phyloP scores from a whole-genome alignment of 257 asterid species.

The Hygrophila difformis region DNA sequence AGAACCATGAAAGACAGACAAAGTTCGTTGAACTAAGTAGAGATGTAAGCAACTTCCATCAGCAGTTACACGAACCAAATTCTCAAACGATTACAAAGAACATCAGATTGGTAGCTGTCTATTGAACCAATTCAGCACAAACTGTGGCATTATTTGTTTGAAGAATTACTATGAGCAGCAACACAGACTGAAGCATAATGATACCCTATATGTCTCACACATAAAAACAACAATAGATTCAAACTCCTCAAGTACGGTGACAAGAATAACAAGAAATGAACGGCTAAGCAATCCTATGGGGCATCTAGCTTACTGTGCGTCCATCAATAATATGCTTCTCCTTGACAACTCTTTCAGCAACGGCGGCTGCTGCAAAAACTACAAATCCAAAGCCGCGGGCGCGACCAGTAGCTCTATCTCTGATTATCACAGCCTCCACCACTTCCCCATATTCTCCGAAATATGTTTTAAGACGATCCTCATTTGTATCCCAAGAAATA shows the following conservation, averaged over 20 bases:
- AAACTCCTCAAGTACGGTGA: not conserved
- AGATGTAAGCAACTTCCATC: no score
- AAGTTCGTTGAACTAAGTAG: not conserved
- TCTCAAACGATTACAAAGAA: not conserved
- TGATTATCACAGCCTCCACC: constrained; percentile 81
- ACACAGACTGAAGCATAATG: not conserved
- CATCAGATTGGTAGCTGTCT: no score
- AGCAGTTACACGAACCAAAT: not conserved
- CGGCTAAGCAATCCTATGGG: no score
- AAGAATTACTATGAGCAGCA: not conserved
- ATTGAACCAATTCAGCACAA: not conserved
- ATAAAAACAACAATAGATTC: constrained; percentile 1
- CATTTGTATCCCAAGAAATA: constrained; percentile 85
- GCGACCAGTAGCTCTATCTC: constrained; percentile 73
- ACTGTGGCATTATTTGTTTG: not conserved
- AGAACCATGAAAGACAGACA: not conserved
- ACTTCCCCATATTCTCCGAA: constrained; percentile 63
- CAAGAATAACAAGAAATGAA: no score
- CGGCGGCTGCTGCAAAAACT: constrained; percentile 57
- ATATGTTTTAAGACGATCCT: constrained; percentile 67
- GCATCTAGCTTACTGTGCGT: constrained; percentile 56
- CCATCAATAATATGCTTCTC: constrained; percentile 81
- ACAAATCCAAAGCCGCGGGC: constrained; percentile 89
- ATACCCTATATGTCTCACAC: not conserved
- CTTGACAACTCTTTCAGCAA: constrained; percentile 72